Evolutionary conservation across 2,329 filamentous ascomycete species (phyloP).

Genomic region (Paraphaeosphaeria minitans): DNA sequence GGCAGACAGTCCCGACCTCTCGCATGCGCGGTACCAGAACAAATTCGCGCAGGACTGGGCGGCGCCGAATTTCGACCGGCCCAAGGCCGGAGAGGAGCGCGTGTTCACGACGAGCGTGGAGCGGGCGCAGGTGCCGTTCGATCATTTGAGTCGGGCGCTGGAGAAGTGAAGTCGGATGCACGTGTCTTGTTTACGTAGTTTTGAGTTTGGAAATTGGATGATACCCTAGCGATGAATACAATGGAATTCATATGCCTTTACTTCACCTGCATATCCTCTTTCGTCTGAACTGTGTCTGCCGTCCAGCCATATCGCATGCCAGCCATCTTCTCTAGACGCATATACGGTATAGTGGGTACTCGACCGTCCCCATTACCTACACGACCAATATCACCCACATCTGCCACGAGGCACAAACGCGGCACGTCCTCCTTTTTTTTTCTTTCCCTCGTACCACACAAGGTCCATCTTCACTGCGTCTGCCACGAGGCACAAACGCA

Average conservation of each 20-base stretch:
- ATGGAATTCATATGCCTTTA: too few relatives aligned
- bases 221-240: slow-evolving; percentile 7
- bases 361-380: neutral
- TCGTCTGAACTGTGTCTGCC: too few relatives aligned
- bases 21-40: slow-evolving; percentile 17
- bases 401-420: neutral
- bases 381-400: neutral
- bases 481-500: neutral
- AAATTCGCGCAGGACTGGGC: slow-evolving; percentile 23
- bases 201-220: slow-evolving; percentile 1
- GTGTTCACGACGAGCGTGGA: slow-evolving; percentile 22
- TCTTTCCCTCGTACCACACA: neutral
- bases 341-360: too few relatives aligned
- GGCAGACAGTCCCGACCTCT: slow-evolving; percentile 2
- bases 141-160: slow-evolving; percentile 19
- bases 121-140: slow-evolving; percentile 23
- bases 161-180: slow-evolving; percentile 14
- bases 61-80: slow-evolving; percentile 21
- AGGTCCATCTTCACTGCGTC: neutral
- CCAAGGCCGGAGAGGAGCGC: neutral
- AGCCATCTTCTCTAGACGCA: neutral
- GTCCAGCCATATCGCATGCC: too few relatives aligned
- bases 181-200: slow-evolving; percentile 1
- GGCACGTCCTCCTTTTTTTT: neutral
- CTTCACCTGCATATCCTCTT: too few relatives aligned